Conservation (phyloP, 2,329 filamentous ascomycete genomes). For the Dactylellina haptotyla region DNA sequence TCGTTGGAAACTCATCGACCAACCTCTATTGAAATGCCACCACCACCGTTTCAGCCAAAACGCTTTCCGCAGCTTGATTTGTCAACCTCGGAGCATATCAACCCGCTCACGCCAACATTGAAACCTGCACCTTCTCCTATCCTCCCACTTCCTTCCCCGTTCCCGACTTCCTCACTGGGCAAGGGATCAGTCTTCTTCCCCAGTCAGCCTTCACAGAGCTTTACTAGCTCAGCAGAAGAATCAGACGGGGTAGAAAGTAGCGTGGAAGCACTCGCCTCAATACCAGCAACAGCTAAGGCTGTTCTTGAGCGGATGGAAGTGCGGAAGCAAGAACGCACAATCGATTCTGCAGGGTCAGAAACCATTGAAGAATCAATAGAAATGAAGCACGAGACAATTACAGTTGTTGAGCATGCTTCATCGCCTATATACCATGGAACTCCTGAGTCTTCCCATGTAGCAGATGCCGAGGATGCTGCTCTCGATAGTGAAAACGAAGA, state of each 20-base stretch:
- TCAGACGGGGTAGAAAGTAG: neutral
- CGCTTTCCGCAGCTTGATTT: conserved; percentile 25
- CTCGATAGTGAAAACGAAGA: neutral
- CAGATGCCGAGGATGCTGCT: neutral
- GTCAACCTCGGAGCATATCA: neutral
- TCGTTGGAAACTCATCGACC: neutral
- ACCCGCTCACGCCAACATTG: conserved; percentile 36
- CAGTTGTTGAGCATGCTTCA: conserved; percentile 27
- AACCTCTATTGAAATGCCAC: conserved; percentile 21
- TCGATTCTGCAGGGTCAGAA: too few relatives aligned
- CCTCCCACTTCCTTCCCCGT: conserved; percentile 40
- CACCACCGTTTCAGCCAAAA: conserved; percentile 11
- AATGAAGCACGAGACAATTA: conserved; percentile 23
- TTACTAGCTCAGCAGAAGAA: neutral
- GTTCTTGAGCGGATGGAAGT: conserved; percentile 12
- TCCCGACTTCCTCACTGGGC: conserved; percentile 38
- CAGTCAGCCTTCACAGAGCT: conserved; percentile 33
- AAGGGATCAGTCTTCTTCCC: conserved; percentile 29
- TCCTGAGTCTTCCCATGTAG: neutral
- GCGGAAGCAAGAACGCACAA: neutral
- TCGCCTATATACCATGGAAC: conserved; percentile 8
- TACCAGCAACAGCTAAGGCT: conserved; percentile 3
- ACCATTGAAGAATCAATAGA: neutral
- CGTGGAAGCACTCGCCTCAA: neutral
- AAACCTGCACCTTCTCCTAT: conserved; percentile 34